Evolutionary conservation across 306 rosid genomes (phyloP).

Genomic region (Trifolium fragiferum): DNA sequence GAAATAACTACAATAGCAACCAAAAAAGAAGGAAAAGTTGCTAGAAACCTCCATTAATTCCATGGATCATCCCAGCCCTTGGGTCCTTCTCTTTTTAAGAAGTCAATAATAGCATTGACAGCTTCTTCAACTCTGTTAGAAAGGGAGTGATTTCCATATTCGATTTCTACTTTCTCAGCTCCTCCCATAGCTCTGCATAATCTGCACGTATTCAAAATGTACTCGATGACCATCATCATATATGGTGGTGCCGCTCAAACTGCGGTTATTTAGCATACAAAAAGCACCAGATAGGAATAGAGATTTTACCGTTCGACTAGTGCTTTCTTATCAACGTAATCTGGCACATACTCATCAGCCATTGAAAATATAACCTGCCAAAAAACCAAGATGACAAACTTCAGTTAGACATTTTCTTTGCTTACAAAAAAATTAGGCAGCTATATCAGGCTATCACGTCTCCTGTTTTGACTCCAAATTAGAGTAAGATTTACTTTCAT

Average conservation of each 20-base stretch:
- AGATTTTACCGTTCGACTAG: conserved; percentile 76
- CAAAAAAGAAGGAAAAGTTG: conserved; percentile 4
- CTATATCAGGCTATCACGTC: conserved; percentile 14
- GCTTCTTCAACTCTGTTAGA: conserved; percentile 89
- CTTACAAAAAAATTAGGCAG: not conserved
- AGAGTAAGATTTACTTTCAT: conserved; percentile 32
- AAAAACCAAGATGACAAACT: conserved; percentile 25
- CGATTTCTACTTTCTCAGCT: conserved; percentile 89
- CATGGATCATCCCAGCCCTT: conserved; percentile 99
- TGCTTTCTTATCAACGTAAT: conserved; percentile 89
- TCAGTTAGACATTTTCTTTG: conserved; percentile 13
- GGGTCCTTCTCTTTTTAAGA: conserved; percentile 87
- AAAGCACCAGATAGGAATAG: conserved; percentile 21
- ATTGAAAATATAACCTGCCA: conserved; percentile 90
- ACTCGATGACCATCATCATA: conserved; percentile 6
- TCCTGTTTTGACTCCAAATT: conserved; percentile 10
- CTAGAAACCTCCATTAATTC: conserved; percentile 52
- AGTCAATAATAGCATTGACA: conserved; percentile 79
- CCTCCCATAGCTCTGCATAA: conserved; percentile 95
- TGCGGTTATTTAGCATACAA: conserved; percentile 9
- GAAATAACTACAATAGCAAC: conserved; percentile 21
- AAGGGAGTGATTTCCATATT: conserved; percentile 93
- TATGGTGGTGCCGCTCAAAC: conserved; percentile 15
- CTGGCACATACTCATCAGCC: conserved; percentile 96
- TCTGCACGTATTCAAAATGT: conserved; percentile 55